Evolutionary conservation across 1,284 basidiomycete genomes (phyloP), one percentile per base, ranked within the genome.

Genomic region (Coniferiporia weirii): DNA sequence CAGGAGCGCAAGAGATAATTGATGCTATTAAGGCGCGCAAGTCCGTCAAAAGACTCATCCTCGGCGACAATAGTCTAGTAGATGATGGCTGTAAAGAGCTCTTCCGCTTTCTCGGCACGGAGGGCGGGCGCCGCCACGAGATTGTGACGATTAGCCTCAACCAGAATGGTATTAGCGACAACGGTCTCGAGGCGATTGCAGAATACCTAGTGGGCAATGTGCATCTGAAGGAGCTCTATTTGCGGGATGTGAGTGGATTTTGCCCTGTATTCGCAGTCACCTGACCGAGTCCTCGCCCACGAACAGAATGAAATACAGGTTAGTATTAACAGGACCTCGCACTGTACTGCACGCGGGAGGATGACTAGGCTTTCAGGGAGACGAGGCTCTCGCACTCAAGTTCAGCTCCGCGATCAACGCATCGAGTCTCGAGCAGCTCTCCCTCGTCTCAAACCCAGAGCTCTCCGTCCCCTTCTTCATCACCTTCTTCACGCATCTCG

Each of bases 111-210:
- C 75, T 89, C 7, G 69, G 72, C 36, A 82, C 83, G 4, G 63
- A 71, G 13, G 64, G 72, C 19, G 84, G 81, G 7, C 71, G 72
- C 52, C 73, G 70, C 57, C 75, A 84, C 66, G 71, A 69, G 54
- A 74, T 89, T 59, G 66, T 70, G 1, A 80, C 84, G 61, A 83
- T 89, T 46, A 76, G 73, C 64, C 68, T 89, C 57, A 84, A 82
- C 59, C 72, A 74, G 10, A 84, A 82, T 65, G 63, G 66, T 0
- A 79, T 89, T 56, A 79, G 83, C 17, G 78, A 85, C 66, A 67
- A 67, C 47, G 83, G 83, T 0, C 71, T 89, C 22, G 67, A 71
- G 36, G 77, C 79, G 7, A 79, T 87, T 59, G 68, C 77, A 9
- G 68, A 75, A 45, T 87, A 84, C 65, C 59, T 88, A 48, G 68